Evolutionary conservation across 2,329 filamentous ascomycete species (phyloP), one percentile per base, ranked within the genome.

Genomic region (Zarea fungicola): DNA sequence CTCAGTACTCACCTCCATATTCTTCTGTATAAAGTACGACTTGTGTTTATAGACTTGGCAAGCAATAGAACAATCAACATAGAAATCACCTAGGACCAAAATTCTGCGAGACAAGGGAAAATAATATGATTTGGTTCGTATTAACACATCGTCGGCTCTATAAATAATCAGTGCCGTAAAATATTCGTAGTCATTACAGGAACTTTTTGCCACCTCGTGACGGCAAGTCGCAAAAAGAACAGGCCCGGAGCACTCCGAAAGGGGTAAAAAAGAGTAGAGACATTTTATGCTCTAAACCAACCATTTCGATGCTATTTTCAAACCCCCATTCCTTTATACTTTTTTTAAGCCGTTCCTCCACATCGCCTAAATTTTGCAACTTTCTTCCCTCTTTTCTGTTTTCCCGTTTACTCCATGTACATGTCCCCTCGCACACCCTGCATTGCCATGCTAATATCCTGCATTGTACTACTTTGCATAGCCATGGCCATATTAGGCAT

Each of bases 71-170:
- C 26, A 21, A 36, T 13, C 8, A 16, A 10, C 4, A 36, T 10
- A 9, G 34, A 36, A 36, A 5, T 36, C 34, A 13, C 34, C n/a
- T 36, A 36, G 18, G 34, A n/a, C n/a, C n/a, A n/a, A 13, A 39
- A 23, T 46, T 39, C n/a, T n/a, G n/a, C n/a, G n/a, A 8, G n/a
- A 39, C 18, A 31, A 39, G 25, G 34, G 36, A 43, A 34, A 29
- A 87, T n/a, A n/a, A n/a, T n/a, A 93, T 97, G 58, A 87, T 77
- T n/a, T 57, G 50, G 49, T 57, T 63, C 60, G 47, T 66, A 64
- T 63, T 62, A 62, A 62, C 59, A 60, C 54, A 61, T 61, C 58
- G 54, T 60, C 55, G 55, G 54, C 52, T 55, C 54, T 46, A 28
- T n/a, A n/a, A n/a, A n/a, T n/a, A 48, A 49, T 43, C 32, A 55